A percentile compares a stretch with the other conserved stretches of the same genome.
Evolutionary conservation across 1,139 yeast species (phyloP).

Genomic region (Diutina rugosa): DNA sequence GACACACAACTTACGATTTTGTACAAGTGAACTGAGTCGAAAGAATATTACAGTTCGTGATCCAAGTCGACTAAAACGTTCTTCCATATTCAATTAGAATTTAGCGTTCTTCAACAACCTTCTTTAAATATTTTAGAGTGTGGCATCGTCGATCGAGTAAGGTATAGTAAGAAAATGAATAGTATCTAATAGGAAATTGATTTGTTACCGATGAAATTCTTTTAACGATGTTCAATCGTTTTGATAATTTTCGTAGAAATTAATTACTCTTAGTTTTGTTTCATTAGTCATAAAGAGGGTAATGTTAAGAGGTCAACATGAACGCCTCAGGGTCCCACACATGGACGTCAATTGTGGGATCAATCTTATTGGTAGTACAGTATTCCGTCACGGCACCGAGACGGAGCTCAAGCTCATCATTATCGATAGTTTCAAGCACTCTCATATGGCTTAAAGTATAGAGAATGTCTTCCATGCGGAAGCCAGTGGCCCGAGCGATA

Average conservation of each 20-base stretch:
- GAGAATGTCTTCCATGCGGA: slow-evolving; percentile 56
- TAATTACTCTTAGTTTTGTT: background rate
- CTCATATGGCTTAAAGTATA: slow-evolving; percentile 52
- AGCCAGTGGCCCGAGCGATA: slow-evolving; percentile 50
- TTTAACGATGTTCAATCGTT: too few species aligned
- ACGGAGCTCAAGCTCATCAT: background rate
- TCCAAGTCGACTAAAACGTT: too few species aligned
- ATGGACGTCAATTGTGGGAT: slow-evolving; percentile 11
- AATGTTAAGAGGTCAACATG: background rate
- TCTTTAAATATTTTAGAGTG: too few species aligned
- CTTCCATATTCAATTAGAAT: too few species aligned
- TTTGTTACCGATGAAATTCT: too few species aligned
- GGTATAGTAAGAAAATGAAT: too few species aligned
- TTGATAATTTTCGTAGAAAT: too few species aligned
- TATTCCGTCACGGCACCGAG: slow-evolving; percentile 15
- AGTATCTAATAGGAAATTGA: too few species aligned
- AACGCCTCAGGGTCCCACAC: background rate
- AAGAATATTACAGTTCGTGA: too few species aligned
- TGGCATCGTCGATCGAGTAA: too few species aligned
- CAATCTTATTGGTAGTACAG: slow-evolving; percentile 15
- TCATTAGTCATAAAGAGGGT: background rate
- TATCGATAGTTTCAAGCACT: slow-evolving; percentile 12
- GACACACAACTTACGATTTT: background rate
- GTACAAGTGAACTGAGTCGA: too few species aligned
- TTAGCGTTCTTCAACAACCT: too few species aligned